Base-by-base conservation (phyloP, 805 yeast species). In the Lipomyces kockii region DNA sequence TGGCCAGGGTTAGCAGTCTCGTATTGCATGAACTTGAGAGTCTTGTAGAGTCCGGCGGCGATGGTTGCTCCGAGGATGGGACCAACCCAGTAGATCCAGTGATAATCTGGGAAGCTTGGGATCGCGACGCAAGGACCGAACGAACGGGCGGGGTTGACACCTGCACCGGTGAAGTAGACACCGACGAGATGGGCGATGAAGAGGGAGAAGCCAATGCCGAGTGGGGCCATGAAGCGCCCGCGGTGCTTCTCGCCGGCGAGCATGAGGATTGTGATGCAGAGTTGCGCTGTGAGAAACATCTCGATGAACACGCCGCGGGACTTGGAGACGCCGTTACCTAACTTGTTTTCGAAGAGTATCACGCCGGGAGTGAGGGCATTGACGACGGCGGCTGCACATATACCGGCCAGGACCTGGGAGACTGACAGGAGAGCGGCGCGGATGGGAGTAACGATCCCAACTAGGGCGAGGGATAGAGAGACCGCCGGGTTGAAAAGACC, bases 31-130 rank as follows among this genome's bases (percentile, higher is more conserved):
- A 84, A 74, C 78, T 86, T 87, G 80, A 91, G 82, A 60, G 86
- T 71, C 76, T 87, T 83, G 89, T 91, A 90, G 71, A 90, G 82
- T 68, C 84, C 84, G 72, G 84, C 86, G 22, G 96, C 88, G 72
- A 91, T 77, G 64, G 83, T 68, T 11, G 93, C 80, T 71, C 97
- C 97, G 67, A 89, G 76, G 64, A 87, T 74, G 68, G 97, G 97
- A 63, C 97, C 97, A 66, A 91, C 86, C 95, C 96, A 91, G 84
- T 91, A 91, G 72, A 92, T 91, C 97, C 96, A 91, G 83, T 87
- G 92, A 81, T 91, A 91, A 75, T 75, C 78, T 46, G 97, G 96
- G 88, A 92, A 92, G 27, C 85, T 82, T 65, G 78, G 82, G 64
- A 85, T 84, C 67, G 92, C 96, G 68, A 91, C 82, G 77, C 88